Evolutionary conservation across 441 rosid genomes (phyloP).

Genomic region (Brassica hybrid): DNA sequence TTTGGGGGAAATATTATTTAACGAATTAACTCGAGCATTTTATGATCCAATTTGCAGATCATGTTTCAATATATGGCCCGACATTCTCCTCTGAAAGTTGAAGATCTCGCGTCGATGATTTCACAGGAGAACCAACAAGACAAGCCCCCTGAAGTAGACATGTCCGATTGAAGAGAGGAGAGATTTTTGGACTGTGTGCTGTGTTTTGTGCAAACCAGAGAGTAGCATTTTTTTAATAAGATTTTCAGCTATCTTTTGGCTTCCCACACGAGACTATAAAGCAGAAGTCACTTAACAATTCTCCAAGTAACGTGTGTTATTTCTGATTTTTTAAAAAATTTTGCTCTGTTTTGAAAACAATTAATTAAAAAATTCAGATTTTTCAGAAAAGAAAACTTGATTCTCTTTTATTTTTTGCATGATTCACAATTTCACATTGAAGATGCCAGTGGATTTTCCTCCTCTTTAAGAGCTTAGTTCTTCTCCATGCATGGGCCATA

Average conservation of each 20-base stretch:
- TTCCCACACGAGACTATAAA: not conserved
- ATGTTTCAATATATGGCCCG: conserved; percentile 80
- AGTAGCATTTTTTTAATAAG: not conserved
- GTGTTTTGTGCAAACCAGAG: not conserved
- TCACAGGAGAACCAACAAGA: conserved; percentile 58
- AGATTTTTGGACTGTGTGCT: not conserved
- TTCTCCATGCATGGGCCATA: too few relatives aligned
- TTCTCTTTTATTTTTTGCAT: too few relatives aligned
- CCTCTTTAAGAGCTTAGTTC: too few relatives aligned
- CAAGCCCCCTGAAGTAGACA: conserved; percentile 63
- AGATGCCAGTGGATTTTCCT: too few relatives aligned
- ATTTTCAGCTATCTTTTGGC: not conserved
- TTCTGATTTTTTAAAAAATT: too few relatives aligned
- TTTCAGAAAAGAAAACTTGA: too few relatives aligned
- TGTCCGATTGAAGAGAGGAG: conserved; percentile 55
- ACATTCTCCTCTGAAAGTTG: conserved; percentile 75
- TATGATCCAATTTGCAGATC: conserved; percentile 56
- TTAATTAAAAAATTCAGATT: too few relatives aligned
- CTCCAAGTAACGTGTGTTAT: not conserved
- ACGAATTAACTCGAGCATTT: conserved; percentile 8
- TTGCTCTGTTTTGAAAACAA: too few relatives aligned
- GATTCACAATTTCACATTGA: too few relatives aligned
- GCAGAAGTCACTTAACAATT: not conserved
- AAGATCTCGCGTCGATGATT: conserved; percentile 67
- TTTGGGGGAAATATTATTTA: not conserved